These are phyloP conservation scores for Erodium trifolium DNA, from an alignment of 441 rosid species.

Conservation along the genomic window DNA sequence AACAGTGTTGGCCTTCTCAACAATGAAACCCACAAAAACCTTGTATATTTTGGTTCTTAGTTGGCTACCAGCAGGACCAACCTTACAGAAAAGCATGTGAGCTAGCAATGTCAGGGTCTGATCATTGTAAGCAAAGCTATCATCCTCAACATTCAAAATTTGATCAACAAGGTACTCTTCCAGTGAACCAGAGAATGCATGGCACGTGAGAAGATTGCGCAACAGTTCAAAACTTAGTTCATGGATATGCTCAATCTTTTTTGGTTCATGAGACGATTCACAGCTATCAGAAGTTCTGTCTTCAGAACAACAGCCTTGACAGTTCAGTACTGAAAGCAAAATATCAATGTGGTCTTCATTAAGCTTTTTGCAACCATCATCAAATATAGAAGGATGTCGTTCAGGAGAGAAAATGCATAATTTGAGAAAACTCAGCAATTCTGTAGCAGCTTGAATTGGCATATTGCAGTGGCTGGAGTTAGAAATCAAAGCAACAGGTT, in stretches of 20 bases:
- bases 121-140: constrained; percentile 56
- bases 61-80: constrained; percentile 59
- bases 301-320: constrained; percentile 38
- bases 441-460: constrained; percentile 82
- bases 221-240: constrained; percentile 72
- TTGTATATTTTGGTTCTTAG: constrained; percentile 60
- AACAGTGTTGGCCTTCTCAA: constrained; percentile 47
- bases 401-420: constrained; percentile 60
- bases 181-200: constrained; percentile 56
- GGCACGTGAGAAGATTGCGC: constrained; percentile 57
- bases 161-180: constrained; percentile 72
- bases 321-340: constrained; percentile 63
- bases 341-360: constrained; percentile 64
- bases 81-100: constrained; percentile 57
- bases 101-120: constrained; percentile 76
- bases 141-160: constrained; percentile 74
- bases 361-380: constrained; percentile 70
- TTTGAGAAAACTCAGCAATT: constrained; percentile 74
- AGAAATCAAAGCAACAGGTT: constrained; percentile 42
- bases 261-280: constrained; percentile 53
- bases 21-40: constrained; percentile 54
- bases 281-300: constrained; percentile 44
- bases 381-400: constrained; percentile 60
- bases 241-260: constrained; percentile 42
- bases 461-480: constrained; percentile 55